Evolutionary conservation across 164 flowering plant genomes (phyloP), one percentile per base, ranked within the genome.

Genomic region (Vitis amurensis): DNA sequence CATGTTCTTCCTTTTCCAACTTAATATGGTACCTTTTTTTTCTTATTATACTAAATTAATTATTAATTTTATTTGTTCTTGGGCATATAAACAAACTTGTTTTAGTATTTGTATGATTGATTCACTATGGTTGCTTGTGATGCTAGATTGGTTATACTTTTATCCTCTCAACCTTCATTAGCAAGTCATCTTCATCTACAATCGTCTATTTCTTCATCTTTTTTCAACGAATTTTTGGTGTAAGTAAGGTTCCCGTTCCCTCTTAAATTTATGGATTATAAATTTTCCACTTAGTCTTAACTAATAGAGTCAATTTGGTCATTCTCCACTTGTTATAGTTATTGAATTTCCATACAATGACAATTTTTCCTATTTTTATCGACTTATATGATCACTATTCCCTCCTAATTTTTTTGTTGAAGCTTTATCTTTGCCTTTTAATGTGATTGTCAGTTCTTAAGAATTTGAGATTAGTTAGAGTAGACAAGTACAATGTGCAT

Each of bases 381-480:
- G 82, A 65, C 16, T 51, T 30, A 61, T 92, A 70, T 94, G 97
- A 97, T 93, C 97, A 59, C 73, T 91, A 1, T 91, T 89, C 76
- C 97, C 98, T 66, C 99, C 99, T 23, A 19, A 88, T 85, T 92
- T 88, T 79, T 84, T 96, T 50, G 85, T 91, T 14, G 8, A 79
- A 74, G 95, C 84, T 62, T 77, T 96, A 61, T 17, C 63, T 11
- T 52, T 90, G 62, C 97, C 93, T 68, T 65, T 86, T 23, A 70
- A 55, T 65, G 97, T 97, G 44, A 89, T 94, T 55, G 56, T 76
- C 58, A 90, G 91, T 60, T 76, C 89, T 71, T 68, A 80, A 75
- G 95, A 90, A 76, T 70, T 76, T 47, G 97, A 97, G 53, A 77
- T 96, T 75, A 96, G 96, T 82, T 96, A 97, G 97, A 77, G 78